These are phyloP conservation scores for Lentinus tigrinus DNA, from an alignment of 768 basidiomycete genomes.

Conservation along the genomic window DNA sequence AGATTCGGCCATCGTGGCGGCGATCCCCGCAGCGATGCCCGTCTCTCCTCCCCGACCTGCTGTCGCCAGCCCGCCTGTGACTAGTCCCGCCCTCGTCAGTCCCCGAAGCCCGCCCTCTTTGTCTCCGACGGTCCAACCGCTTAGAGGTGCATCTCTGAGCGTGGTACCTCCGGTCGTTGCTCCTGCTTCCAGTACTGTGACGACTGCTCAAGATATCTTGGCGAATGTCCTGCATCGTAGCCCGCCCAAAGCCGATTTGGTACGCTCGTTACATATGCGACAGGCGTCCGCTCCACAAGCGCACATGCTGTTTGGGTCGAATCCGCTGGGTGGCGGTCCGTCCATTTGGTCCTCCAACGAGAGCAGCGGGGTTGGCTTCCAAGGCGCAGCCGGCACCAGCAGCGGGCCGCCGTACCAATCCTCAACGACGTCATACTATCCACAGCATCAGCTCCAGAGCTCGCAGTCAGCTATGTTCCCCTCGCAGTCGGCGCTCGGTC, in stretches of 20 bases:
- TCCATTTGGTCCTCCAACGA: constrained; percentile 72
- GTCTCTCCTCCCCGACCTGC: constrained; percentile 6
- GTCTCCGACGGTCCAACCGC: constrained; percentile 5
- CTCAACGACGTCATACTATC: background rate
- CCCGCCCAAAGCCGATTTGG: constrained; percentile 17
- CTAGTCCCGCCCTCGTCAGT: background rate
- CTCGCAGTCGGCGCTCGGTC: background rate
- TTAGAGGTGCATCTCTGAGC: constrained; percentile 24
- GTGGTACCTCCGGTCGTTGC: constrained; percentile 20
- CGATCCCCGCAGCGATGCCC: background rate
- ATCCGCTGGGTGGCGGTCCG: constrained; percentile 20
- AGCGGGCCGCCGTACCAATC: constrained; percentile 6
- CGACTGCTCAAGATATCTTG: constrained; percentile 68
- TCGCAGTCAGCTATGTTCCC: background rate
- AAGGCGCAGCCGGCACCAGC: background rate
- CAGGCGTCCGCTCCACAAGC: constrained; percentile 37
- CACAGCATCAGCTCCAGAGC: background rate
- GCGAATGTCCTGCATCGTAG: constrained; percentile 48
- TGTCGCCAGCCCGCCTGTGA: background rate
- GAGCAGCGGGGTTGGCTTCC: constrained; percentile 30
- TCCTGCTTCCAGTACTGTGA: constrained; percentile 25
- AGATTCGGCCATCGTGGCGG: background rate
- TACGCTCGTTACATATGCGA: constrained; percentile 19
- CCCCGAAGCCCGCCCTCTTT: constrained; percentile 2
- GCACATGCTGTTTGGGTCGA: constrained; percentile 53